phyloP scores from a whole-genome alignment of 148 eudicot species.

The Hydrangea macrophylla region DNA sequence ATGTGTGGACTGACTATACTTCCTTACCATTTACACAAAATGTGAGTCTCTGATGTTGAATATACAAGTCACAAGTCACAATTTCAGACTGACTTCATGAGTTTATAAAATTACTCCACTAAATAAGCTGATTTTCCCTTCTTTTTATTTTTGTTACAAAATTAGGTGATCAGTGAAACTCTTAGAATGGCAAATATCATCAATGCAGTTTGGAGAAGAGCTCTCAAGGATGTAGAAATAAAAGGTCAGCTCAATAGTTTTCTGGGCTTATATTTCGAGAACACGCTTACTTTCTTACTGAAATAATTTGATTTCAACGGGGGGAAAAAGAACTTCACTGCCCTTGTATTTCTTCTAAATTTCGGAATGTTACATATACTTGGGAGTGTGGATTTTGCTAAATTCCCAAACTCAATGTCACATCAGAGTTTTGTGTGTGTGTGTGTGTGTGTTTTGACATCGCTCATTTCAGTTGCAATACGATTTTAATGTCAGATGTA shows the following conservation, averaged over 20 bases:
- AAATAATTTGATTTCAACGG: not conserved
- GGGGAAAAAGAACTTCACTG: too few relatives aligned
- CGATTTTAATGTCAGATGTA: not conserved
- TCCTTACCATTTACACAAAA: slow-evolving; percentile 71
- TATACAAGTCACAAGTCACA: too few relatives aligned
- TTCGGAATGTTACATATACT: too few relatives aligned
- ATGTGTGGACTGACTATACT: slow-evolving; percentile 79
- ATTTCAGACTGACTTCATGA: too few relatives aligned
- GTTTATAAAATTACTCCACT: too few relatives aligned
- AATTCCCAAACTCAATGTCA: too few relatives aligned
- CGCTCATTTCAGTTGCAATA: not conserved
- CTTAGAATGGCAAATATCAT: slow-evolving; percentile 86
- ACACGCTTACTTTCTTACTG: not conserved
- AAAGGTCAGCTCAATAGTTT: slow-evolving; percentile 42
- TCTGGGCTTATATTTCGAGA: not conserved
- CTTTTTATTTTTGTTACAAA: not conserved
- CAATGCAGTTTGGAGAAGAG: slow-evolving; percentile 90
- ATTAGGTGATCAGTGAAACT: slow-evolving; percentile 92
- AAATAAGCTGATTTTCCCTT: not conserved
- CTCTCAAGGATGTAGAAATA: slow-evolving; percentile 76
- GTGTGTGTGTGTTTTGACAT: too few relatives aligned
- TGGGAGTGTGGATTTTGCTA: too few relatives aligned
- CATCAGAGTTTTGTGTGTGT: too few relatives aligned
- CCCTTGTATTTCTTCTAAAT: not conserved
- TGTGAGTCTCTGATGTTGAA: slow-evolving; percentile 29